phyloP scores from a whole-genome alignment of 2,329 filamentous ascomycete genomes.

The Mollisia scopiformis region DNA sequence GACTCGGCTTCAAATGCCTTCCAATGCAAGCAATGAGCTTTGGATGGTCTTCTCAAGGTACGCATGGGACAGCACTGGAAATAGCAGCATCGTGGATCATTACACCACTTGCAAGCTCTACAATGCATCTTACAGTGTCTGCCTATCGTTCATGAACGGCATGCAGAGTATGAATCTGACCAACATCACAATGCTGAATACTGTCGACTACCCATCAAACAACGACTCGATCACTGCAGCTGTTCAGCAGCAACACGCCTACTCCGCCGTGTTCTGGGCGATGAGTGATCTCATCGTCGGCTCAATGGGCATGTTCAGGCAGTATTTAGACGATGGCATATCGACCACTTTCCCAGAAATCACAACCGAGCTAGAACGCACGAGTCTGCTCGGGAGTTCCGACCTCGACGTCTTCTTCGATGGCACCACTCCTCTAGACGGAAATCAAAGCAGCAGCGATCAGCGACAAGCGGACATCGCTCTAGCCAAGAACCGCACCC shows the following conservation, averaged over 20 bases:
- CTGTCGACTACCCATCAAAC: constrained; percentile 13
- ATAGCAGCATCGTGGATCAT: background rate
- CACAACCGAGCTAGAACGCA: constrained; percentile 17
- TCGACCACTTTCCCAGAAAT: constrained; percentile 15
- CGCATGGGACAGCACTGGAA: background rate
- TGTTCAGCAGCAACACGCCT: constrained; percentile 17
- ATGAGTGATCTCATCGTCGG: constrained; percentile 20
- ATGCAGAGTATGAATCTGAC: constrained; percentile 9
- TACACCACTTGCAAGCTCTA: constrained; percentile 17
- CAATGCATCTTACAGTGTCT: constrained; percentile 21
- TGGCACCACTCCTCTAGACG: background rate
- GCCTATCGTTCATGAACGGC: constrained; percentile 17
- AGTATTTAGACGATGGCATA: background rate
- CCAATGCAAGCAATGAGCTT: constrained; percentile 19
- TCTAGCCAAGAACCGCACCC: constrained; percentile 12
- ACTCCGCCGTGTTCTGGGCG: constrained; percentile 21
- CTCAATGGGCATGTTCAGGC: constrained; percentile 13
- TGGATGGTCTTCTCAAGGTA: constrained; percentile 21
- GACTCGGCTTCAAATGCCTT: constrained; percentile 14
- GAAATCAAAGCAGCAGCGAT: background rate
- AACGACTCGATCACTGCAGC: background rate
- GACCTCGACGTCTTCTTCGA: constrained; percentile 25
- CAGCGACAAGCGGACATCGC: constrained; percentile 13
- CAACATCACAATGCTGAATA: background rate
- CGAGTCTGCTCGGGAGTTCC: constrained; percentile 18